Evolutionary conservation across 768 basidiomycete species (phyloP), one percentile per base, ranked within the genome.

Genomic region (Lenzites betulinus): DNA sequence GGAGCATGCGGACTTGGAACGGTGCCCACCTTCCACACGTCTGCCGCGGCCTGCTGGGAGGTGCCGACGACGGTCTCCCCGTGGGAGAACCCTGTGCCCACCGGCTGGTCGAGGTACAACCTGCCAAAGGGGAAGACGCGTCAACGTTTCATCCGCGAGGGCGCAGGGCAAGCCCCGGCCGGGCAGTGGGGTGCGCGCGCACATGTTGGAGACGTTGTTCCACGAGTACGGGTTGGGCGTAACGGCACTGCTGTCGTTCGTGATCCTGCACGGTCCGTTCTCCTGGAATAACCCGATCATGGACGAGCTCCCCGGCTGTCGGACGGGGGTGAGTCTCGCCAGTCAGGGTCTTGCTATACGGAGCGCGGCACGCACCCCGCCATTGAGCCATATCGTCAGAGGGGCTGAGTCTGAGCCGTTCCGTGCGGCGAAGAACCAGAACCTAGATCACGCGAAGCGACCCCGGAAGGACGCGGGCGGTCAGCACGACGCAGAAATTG

Each of bases 361-460:
- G 15, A 35, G 20, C 16, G 43, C 9, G 25, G n/a, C 8, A 70
- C 75, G 62, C 60, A 78, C 76, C 13, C 75, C 76, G 26, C 86
- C 86, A 70, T 88, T 88, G 58, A 88, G 83, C 87, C 86, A 88
- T 13, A 87, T 75, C 16, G 82, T 77, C 25, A 89, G 75, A 30
- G 87, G 86, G 1, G 85, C 86, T 1, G 77, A 83, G 26, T 79
- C 79, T 1, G 85, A 79, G 65, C 83, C 81, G 25, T 83, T 81
- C n/a, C 86, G 81, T 1, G 86, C 79, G 9, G 76, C 85, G 64
- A 88, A 88, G 74, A 84, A 88, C 84, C 85, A 87, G 74, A 87
- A 88, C 81, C 85, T 86, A 50, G 3, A 1, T 30, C 25, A 25
- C 46, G 25, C 13, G 54, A 64, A 50, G 50, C 20, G 22, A 15